These are phyloP conservation scores for Debaryomycetaceae sp. DNA, from an alignment of 1,139 yeast species.

Conservation along the genomic window DNA sequence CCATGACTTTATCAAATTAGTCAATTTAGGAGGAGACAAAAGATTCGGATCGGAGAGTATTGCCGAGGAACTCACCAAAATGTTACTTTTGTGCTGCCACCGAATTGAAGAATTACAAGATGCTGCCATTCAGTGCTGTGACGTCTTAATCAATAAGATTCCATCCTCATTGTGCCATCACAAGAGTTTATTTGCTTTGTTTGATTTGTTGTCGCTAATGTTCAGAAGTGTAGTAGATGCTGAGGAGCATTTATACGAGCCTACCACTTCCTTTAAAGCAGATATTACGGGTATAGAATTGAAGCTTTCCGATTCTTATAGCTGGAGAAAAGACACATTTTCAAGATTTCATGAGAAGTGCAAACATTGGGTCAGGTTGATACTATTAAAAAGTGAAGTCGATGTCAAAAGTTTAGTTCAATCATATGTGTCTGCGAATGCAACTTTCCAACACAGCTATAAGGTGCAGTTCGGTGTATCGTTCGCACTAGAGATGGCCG, in stretches of 20 bases:
- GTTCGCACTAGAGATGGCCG: constrained; percentile 88
- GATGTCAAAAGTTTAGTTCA: constrained; percentile 79
- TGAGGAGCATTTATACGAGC: constrained; percentile 83
- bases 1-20: constrained; percentile 50
- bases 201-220: constrained; percentile 75
- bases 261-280: constrained; percentile 68
- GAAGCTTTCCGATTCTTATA: constrained; percentile 72
- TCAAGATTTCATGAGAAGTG: constrained; percentile 58
- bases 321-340: constrained; percentile 72
- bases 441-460: constrained; percentile 25
- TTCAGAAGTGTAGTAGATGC: constrained; percentile 83
- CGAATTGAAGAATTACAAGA: constrained; percentile 72
- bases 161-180: constrained; percentile 83
- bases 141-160: constrained; percentile 58
- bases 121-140: constrained; percentile 79
- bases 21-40: constrained; percentile 44
- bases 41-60: constrained; percentile 57
- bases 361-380: constrained; percentile 60
- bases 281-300: constrained; percentile 54
- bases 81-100: constrained; percentile 74
- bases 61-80: constrained; percentile 66
- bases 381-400: constrained; percentile 53
- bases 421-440: constrained; percentile 59
- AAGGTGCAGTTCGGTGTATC: constrained; percentile 75
- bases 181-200: constrained; percentile 66